A percentile compares a stretch with the other conserved stretches of the same genome.
These are phyloP conservation scores for Aspergillus persii DNA, from an alignment of 2,329 filamentous ascomycete species.

Conservation along the genomic window DNA sequence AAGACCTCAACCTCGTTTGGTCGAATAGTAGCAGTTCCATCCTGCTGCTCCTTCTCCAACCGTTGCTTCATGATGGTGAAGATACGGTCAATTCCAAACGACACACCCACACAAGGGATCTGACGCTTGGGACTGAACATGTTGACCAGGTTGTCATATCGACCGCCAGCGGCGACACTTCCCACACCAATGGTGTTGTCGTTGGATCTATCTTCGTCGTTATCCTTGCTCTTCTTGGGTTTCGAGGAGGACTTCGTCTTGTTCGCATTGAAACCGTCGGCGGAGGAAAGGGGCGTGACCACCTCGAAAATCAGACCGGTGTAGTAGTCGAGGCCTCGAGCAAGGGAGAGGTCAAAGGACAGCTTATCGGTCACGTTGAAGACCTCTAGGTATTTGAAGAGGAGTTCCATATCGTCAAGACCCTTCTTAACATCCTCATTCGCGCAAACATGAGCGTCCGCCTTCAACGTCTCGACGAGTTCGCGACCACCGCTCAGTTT, in stretches of 20 bases:
- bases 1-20: conserved; percentile 82
- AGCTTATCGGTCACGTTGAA: conserved; percentile 71
- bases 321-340: conserved; percentile 81
- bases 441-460: conserved; percentile 64
- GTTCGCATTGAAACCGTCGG: conserved; percentile 38
- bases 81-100: conserved; percentile 93
- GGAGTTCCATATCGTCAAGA: conserved; percentile 73
- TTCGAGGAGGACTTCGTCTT: conserved; percentile 36
- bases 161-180: conserved; percentile 82
- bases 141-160: conserved; percentile 89
- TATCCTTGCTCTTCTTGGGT: conserved; percentile 50
- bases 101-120: conserved; percentile 88
- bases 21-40: conserved; percentile 55
- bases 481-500: conserved; percentile 71
- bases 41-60: conserved; percentile 61
- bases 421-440: conserved; percentile 78
- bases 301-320: conserved; percentile 90
- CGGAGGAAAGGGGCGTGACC: conserved; percentile 59
- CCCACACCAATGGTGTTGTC: conserved; percentile 82
- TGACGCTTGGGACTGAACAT: conserved; percentile 87
- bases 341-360: conserved; percentile 86
- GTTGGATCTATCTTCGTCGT: conserved; percentile 67
- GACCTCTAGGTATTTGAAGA: conserved; percentile 79
- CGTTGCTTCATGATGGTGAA: conserved; percentile 86
- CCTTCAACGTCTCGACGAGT: conserved; percentile 67